Evolutionary conservation across 352 stramenopile genomes (phyloP), one percentile per base, ranked within the genome.

Genomic region (Phytophthora uliginosa): DNA sequence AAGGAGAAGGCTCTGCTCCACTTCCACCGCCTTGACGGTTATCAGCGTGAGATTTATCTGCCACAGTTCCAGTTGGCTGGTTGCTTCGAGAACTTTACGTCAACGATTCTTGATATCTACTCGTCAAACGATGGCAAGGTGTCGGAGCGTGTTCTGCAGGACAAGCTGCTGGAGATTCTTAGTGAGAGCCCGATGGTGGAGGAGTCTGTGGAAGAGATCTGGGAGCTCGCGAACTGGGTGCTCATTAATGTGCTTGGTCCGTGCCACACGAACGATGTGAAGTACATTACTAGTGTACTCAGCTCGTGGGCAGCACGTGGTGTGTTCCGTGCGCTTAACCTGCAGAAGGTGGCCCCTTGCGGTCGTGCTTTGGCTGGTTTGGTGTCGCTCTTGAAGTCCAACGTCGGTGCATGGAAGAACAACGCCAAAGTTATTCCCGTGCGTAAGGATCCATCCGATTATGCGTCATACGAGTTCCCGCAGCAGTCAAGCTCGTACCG

Each of bases 61-160:
- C 98, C 98, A 22, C 95, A 99, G 53, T 99, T 99, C 74, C 97
- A 99, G 72, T 95, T 98, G 15, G 98, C 98, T 12, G 98, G 98
- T 18, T 98, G 95, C 61, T 98, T 99, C 20, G 97, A 99, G 74
- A 89, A 89, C 33, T 97, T 97, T 50, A 95, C 84, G 18, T 89
- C 86, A 4, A 84, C 57, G 24, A 88, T 95, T 48, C 70, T 90
- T 52, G 86, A 95, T 42, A 76, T 96, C 51, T 95, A 94, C 78
- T 73, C 79, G 34, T 80, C 78, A 26, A 79, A 86, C 38, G 76
- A 90, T 24, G 76, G 66, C 20, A 80, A 86, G 3, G 83, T 95
- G 1, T 86, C 82, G 18, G 89, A 96, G 63, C 85, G 89, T 31
- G 73, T 87, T 10, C 60, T 96, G 5, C 89, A 96, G 69, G 89